phyloP scores from a whole-genome alignment of 2,329 filamentous ascomycete genomes.

The Leptographium wingfieldii region DNA sequence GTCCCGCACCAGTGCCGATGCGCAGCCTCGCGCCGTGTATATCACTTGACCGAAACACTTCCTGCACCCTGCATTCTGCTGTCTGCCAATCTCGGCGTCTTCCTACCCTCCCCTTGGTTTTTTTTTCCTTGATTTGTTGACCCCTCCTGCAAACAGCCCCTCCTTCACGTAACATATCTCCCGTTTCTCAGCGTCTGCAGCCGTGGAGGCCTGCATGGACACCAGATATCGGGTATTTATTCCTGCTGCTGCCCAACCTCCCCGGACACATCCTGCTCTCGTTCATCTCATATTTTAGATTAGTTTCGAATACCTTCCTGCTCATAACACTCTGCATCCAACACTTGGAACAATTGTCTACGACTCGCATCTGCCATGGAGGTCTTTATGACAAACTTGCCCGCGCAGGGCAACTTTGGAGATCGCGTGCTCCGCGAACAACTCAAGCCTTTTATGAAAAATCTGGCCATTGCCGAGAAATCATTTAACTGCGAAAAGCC shows the following conservation, averaged over 20 bases:
- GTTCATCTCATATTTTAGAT: not conserved
- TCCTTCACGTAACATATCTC: not conserved
- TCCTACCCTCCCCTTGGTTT: not conserved
- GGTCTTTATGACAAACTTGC: slow-evolving; percentile 31
- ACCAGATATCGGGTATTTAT: not conserved
- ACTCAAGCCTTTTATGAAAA: slow-evolving; percentile 26
- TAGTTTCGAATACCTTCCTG: not conserved
- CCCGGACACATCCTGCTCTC: not conserved
- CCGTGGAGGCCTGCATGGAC: not conserved
- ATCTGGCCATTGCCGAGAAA: slow-evolving; percentile 22
- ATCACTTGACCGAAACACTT: not conserved
- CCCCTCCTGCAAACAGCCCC: not conserved
- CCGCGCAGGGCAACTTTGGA: slow-evolving; percentile 21
- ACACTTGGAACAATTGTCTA: no score
- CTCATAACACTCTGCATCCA: not conserved
- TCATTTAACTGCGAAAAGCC: slow-evolving; percentile 32
- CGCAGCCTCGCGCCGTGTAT: not conserved
- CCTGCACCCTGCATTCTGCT: not conserved
- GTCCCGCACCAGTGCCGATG: not conserved
- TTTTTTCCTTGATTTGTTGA: not conserved
- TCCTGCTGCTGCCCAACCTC: not conserved
- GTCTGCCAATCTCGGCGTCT: not conserved
- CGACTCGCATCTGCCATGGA: slow-evolving; percentile 25
- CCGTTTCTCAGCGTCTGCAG: not conserved
- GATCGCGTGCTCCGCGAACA: slow-evolving; percentile 24